Evolutionary conservation across 1,284 basidiomycete species (phyloP), one percentile per base, ranked within the genome.

Genomic region (Mycena citricolor): DNA sequence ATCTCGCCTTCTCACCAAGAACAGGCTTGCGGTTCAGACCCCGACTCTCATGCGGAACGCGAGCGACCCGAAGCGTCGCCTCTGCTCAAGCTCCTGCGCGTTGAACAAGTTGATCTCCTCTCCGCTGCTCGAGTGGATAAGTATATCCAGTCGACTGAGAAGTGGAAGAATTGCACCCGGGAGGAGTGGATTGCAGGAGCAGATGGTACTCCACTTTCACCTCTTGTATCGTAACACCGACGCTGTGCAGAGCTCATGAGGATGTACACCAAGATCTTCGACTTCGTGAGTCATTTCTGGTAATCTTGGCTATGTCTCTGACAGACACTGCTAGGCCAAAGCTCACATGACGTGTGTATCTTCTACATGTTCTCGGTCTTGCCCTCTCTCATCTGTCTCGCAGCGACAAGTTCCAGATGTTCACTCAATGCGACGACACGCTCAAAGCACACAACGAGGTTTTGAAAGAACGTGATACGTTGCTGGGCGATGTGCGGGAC

Each of bases 121-220:
- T 11, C n/a, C 16, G 41, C 39, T 14, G 41, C 35, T 11, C 36
- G 32, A 19, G n/a, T 36, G 14, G 47, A 48, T 4, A 48, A 48
- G 7, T 44, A 48, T 21, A 35, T 14, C 8, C 37, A 42, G 11
- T 13, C 22, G 14, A 17, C 26, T 12, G 47, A 48, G 36, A 43
- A 39, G 32, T 48, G 47, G 47, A 34, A 32, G 26, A 22, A n/a
- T 4, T 48, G 47, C 8, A 39, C 26, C 0, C n/a, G 37, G 3
- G 47, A 48, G 13, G 47, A 48, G 13, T 48, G 47, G 47, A 14
- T 42, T n/a, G 41, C 47, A 4, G 47, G 47, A 5, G 41, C 47
- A 13, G 47, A 48, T 13, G 41, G 41, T 48, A 20, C 19, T 22
- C 11, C 4, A 4, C 25, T 12, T 22, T 13, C 33, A 10, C 26